Evolutionary conservation across 441 rosid genomes (phyloP), one percentile per base, ranked within the genome.

Genomic region (Croton setiger): DNA sequence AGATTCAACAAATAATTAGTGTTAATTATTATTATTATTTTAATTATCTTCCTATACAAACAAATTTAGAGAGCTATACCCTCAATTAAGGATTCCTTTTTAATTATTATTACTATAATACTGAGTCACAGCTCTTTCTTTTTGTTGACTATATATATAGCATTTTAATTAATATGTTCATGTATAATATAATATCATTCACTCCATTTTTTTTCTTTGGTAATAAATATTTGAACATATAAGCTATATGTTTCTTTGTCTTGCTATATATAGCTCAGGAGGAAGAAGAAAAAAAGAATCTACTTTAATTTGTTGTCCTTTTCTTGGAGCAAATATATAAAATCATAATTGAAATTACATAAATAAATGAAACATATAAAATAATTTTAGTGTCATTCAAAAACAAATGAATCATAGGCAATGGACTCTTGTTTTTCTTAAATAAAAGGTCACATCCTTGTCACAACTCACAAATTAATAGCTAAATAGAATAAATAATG

Each of bases 91-190:
- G 75, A 73, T 68, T 71, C 80, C 76, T 65, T 36, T 75, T 72
- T 48, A 27, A 27, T 27, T 27, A 27, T 27, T 27, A 27, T 27
- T 27, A 27, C 31, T 27, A 39, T 39, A 39, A 64, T 11, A 63
- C 44, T 55, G 69, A 75, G 49, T 72, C 64, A 41, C 68, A 58
- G 41, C 43, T 51, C 62, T 13, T 48, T 39, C 47, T 67, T 60
- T 75, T 63, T 75, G 75, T 73, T 80, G 79, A 79, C 81, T 68
- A 35, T 44, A 0, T n/a, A n/a, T 14, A 48, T 43, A 44, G 20
- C 1, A 14, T 45, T 45, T 14, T 48, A 48, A 48, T 48, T 48
- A 48, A 14, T 48, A 17, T 15, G 43, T 1, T 48, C 18, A 5
- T 48, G n/a, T 48, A 12, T 15, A 4, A 15, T 48, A 5, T 39